Conservation (phyloP, 495 filamentous ascomycete species). For the Penicillium cinerascens region DNA sequence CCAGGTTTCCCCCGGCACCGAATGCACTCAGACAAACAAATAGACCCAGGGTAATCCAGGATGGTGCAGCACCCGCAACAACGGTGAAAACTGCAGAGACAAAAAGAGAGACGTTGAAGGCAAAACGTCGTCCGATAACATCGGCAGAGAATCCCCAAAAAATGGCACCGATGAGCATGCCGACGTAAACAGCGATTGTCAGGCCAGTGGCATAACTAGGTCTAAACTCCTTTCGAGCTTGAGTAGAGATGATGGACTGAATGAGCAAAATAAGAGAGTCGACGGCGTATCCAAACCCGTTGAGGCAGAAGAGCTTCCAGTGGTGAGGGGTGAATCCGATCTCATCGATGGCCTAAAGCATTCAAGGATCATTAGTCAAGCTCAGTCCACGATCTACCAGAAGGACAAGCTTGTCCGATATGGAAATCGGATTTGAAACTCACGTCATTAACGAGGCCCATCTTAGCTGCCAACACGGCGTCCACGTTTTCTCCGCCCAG, state of each 20-base stretch:
- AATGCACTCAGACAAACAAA: constrained; percentile 47
- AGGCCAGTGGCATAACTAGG: constrained; percentile 35
- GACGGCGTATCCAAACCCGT: constrained; percentile 69
- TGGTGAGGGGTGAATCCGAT: constrained; percentile 69
- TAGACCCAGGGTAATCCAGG: constrained; percentile 46
- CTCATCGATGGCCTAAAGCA: constrained; percentile 61
- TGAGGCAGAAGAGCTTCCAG: constrained; percentile 62
- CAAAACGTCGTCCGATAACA: constrained; percentile 51
- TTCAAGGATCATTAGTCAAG: neutral
- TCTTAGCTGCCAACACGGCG: constrained; percentile 63
- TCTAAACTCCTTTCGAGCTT: constrained; percentile 57
- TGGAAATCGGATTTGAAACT: constrained; percentile 14
- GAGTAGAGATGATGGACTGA: constrained; percentile 59
- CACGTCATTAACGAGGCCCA: constrained; percentile 68
- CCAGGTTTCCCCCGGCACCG: constrained; percentile 63
- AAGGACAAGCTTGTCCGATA: neutral
- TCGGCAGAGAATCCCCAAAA: constrained; percentile 55
- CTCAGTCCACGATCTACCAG: neutral
- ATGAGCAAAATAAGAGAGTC: constrained; percentile 66
- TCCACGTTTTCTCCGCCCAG: constrained; percentile 50
- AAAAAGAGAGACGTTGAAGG: constrained; percentile 51
- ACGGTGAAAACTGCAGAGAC: constrained; percentile 47
- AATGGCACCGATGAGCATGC: constrained; percentile 49
- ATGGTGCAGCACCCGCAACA: constrained; percentile 46
- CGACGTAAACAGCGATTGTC: constrained; percentile 28